phyloP scores from a whole-genome alignment of 2,329 filamentous ascomycete genomes.

The Fusarium torulosum region DNA sequence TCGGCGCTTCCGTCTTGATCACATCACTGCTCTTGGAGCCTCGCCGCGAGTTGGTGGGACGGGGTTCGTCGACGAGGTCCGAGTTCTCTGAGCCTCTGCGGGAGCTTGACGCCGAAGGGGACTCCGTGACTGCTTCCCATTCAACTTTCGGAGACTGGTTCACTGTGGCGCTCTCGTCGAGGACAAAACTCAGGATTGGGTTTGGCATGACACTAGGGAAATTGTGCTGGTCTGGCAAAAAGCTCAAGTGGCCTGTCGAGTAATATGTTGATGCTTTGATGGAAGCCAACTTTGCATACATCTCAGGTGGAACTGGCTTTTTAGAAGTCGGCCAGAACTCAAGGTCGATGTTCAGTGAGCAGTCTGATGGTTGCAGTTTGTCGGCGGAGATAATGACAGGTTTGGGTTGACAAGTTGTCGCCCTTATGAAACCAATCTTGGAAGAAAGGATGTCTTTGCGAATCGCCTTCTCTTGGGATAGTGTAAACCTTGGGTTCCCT shows the following conservation, averaged over 20 bases:
- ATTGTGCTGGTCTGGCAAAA: constrained; percentile 34
- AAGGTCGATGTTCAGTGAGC: constrained; percentile 19
- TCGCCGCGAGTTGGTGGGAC: background rate
- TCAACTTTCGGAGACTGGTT: background rate
- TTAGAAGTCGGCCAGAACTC: constrained; percentile 38
- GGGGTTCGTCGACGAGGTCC: background rate
- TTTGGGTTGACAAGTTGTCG: constrained; percentile 19
- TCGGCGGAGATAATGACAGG: constrained; percentile 34
- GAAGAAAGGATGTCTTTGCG: constrained; percentile 34
- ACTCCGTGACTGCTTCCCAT: constrained; percentile 11
- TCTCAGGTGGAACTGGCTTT: constrained; percentile 20
- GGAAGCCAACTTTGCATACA: constrained; percentile 23
- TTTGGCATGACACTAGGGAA: constrained; percentile 18
- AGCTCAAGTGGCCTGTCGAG: constrained; percentile 28
- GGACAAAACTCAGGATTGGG: constrained; percentile 28
- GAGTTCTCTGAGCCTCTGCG: constrained; percentile 25
- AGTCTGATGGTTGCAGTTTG: constrained; percentile 20
- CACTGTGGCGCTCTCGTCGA: constrained; percentile 16
- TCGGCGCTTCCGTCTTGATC: background rate
- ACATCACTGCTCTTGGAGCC: constrained; percentile 15
- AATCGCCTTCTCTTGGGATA: constrained; percentile 32
- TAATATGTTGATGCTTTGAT: constrained; percentile 38
- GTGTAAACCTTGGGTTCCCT: constrained; percentile 19
- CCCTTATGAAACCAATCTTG: constrained; percentile 28
- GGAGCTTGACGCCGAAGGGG: background rate